A percentile compares a stretch with the other conserved stretches of the same genome.
These are phyloP conservation scores for Cercospora brassicicola DNA, from an alignment of 2,329 filamentous ascomycete species.

Conservation along the genomic window DNA sequence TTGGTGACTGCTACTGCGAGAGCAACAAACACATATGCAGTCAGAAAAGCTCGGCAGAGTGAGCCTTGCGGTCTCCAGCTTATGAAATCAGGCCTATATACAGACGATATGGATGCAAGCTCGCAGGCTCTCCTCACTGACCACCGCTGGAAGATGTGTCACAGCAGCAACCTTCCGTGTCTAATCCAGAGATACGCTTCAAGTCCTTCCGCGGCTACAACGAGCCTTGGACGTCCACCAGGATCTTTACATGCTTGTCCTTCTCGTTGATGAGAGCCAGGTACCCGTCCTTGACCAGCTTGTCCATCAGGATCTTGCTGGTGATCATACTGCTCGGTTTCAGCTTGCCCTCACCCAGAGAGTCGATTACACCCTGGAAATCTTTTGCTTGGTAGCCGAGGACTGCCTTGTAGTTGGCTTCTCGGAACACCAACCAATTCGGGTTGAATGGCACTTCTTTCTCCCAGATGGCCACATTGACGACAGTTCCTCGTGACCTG, in stretches of 20 bases:
- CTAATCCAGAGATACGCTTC: not conserved
- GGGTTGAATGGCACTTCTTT: slow-evolving; percentile 54
- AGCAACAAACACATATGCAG: not conserved
- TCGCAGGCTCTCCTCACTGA: not conserved
- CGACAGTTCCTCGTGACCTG: slow-evolving; percentile 56
- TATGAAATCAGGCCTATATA: not conserved
- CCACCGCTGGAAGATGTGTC: not conserved
- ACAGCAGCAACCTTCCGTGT: not conserved
- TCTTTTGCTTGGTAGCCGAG: slow-evolving; percentile 55
- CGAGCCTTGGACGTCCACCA: slow-evolving; percentile 50
- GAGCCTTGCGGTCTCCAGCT: not conserved
- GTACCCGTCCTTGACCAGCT: slow-evolving; percentile 60
- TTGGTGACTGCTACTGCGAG: not conserved
- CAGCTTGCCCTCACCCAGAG: slow-evolving; percentile 40
- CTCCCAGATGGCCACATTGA: slow-evolving; percentile 68
- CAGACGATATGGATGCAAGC: not conserved
- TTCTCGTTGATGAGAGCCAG: slow-evolving; percentile 59
- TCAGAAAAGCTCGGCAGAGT: not conserved
- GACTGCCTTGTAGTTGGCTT: slow-evolving; percentile 54
- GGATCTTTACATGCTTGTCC: slow-evolving; percentile 63
- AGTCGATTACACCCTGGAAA: slow-evolving; percentile 57
- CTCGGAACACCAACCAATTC: slow-evolving; percentile 56
- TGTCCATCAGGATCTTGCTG: slow-evolving; percentile 56
- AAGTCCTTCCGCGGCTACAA: slow-evolving; percentile 9
- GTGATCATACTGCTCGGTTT: slow-evolving; percentile 62